phyloP scores from a whole-genome alignment of 345 rosid species.

The Gossypioides kirkii region DNA sequence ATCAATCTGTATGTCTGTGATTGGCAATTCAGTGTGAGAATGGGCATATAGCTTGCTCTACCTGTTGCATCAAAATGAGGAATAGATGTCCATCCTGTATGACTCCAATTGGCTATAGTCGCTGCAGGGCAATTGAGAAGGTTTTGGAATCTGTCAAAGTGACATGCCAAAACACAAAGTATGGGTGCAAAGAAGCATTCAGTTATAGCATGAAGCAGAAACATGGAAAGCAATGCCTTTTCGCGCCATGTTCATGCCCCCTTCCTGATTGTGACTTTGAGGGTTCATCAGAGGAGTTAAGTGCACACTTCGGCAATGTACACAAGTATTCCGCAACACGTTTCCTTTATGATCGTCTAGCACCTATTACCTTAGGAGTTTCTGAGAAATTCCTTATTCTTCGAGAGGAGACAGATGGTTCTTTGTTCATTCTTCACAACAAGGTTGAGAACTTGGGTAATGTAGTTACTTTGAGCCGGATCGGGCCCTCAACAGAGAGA shows the following conservation, averaged over 20 bases:
- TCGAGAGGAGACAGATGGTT: slow-evolving; percentile 22
- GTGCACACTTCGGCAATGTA: slow-evolving; percentile 28
- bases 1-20: background rate
- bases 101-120: slow-evolving; percentile 47
- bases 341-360: slow-evolving; percentile 6
- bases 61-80: slow-evolving; percentile 45
- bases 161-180: slow-evolving; percentile 37
- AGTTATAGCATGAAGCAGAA: slow-evolving; percentile 26
- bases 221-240: slow-evolving; percentile 43
- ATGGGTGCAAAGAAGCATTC: slow-evolving; percentile 39
- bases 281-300: slow-evolving; percentile 36
- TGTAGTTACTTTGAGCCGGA: slow-evolving; percentile 23
- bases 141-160: slow-evolving; percentile 42
- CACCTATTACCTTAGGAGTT: slow-evolving; percentile 1
- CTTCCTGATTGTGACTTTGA: slow-evolving; percentile 31
- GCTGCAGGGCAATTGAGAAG: slow-evolving; percentile 59
- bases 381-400: slow-evolving; percentile 25
- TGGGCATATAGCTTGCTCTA: slow-evolving; percentile 58
- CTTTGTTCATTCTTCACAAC: slow-evolving; percentile 27
- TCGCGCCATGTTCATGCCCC: slow-evolving; percentile 56
- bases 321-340: slow-evolving; percentile 27
- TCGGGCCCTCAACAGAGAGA: slow-evolving; percentile 17
- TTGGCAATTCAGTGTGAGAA: slow-evolving; percentile 51
- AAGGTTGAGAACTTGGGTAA: slow-evolving; percentile 15
- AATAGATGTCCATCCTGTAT: slow-evolving; percentile 51